Evolutionary conservation across 108 stramenopile genomes (phyloP), one percentile per base, ranked within the genome.

Genomic region (Discostella pseudostelligera): DNA sequence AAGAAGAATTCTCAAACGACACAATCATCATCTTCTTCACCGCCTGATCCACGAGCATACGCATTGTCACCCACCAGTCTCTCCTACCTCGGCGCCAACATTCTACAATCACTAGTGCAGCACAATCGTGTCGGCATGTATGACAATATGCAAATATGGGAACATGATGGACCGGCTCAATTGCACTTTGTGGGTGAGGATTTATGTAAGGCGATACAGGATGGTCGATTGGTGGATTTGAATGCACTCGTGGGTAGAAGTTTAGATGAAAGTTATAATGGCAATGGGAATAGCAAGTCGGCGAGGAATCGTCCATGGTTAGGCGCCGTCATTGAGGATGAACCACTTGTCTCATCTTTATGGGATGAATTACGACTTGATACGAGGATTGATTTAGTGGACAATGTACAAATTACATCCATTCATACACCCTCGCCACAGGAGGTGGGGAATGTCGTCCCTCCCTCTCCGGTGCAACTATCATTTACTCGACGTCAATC

Each of bases 71-170:
- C 92, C 0, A 67, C 74, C 2, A 87, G 85, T 39, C 65, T 89
- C 26, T 59, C 80, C 5, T 59, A 81, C 24, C 53, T 89, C 12
- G 88, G 90, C 10, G 39, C 67, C 17, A 48, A 54, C 12, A 59
- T 55, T 20, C 39, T 71, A 2, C 59, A 80, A 50, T 55, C 64
- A 12, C 55, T 76, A n/a, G 35, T 81, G 2, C 14, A 19, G 39
- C 61, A 67, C n/a, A 69, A 80, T 43, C 69, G 81, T 0, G 60
- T 69, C n/a, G 68, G 76, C 25, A 81, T 80, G 16, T 93, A 93
- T 66, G 74, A 85, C 62, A 68, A 80, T 37, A 93, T 93, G 92
- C 92, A 93, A 69, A 81, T 93, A n/a, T 93, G 92, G 92, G 87
- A 93, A 57, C 80, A 83, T 46, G 76, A 83, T 32, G 86, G 87